Evolutionary conservation across 306 rosid genomes (phyloP), one percentile per base, ranked within the genome.

Genomic region (Acacia confusa): DNA sequence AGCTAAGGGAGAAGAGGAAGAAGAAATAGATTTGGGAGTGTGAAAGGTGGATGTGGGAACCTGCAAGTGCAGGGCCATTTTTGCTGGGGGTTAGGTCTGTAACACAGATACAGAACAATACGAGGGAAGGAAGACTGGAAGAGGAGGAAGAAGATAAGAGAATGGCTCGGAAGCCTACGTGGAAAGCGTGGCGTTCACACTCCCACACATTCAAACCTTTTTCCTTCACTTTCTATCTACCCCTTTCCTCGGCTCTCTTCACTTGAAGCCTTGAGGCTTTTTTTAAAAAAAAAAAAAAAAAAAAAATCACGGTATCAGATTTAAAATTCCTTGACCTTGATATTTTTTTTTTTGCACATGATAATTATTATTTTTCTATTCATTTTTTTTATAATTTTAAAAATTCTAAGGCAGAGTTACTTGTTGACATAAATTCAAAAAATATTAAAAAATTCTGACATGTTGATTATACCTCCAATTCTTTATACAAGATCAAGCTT

Each of bases 21-120:
- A 17, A 63, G 69, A 15, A 28, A 15, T 34, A 28, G 81, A 70
- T 43, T 86, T 85, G 75, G 88, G 68, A 10, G 83, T 52, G 48
- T 63, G 75, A 55, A 77, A 72, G 9, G 16, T 38, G 63, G 67
- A 17, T 6, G 81, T 9, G 77, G 85, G 75, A 81, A 84, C 66
- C 74, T 88, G 91, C 87, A 88, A 50, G 13, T 82, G 90, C 85
- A 89, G 38, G 76, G 92, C 89, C 94, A 90, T 92, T 63, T 32
- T 70, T 27, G 47, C 32, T 50, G 5, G 10, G 38, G 10, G 6
- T 27, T 63, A 32, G 82, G 27, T 77, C 32, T 53, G 44, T 38
- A 22, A 55, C 80, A 11, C 24, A 44, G 78, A 45, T 4, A 22
- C 12, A 40, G 72, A 70, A 40, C n/a, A n/a, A n/a, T 17, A 25